Percentiles rank a stretch among this genome's conserved stretches.
phyloP scores from a whole-genome alignment of 1,284 basidiomycete species.

The Austropuccinia psidii region DNA sequence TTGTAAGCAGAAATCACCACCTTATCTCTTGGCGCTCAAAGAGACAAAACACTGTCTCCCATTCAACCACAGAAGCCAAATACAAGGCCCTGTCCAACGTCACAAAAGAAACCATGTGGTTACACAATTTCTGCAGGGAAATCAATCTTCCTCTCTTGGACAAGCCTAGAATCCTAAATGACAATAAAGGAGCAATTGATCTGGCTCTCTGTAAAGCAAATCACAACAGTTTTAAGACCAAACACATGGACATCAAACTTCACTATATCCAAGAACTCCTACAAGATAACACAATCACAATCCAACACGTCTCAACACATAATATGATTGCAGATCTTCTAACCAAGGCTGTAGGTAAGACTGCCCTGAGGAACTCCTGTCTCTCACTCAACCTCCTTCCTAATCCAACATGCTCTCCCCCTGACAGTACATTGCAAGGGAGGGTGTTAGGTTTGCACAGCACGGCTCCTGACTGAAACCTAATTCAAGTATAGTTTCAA shows the following conservation, averaged over 20 bases:
- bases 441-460: no score
- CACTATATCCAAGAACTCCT: background rate
- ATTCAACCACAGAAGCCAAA: slow-evolving; percentile 51
- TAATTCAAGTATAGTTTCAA: no score
- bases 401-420: no score
- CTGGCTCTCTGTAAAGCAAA: background rate
- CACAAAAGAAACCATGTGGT: slow-evolving; percentile 49
- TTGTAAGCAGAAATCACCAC: background rate
- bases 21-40: slow-evolving; percentile 48
- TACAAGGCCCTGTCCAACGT: slow-evolving; percentile 53
- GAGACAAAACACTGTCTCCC: slow-evolving; percentile 48
- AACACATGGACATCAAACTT: background rate
- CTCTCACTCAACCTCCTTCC: no score
- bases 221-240: background rate
- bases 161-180: slow-evolving; percentile 29
- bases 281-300: background rate
- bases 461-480: no score
- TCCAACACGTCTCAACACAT: background rate
- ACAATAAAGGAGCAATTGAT: background rate
- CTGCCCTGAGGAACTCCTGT: no score
- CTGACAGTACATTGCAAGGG: no score
- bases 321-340: background rate
- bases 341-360: background rate
- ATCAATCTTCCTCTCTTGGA: slow-evolving; percentile 38
- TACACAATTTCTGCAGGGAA: slow-evolving; percentile 43